Conservation (phyloP, 768 basidiomycete genomes). For the Serendipita indica region DNA sequence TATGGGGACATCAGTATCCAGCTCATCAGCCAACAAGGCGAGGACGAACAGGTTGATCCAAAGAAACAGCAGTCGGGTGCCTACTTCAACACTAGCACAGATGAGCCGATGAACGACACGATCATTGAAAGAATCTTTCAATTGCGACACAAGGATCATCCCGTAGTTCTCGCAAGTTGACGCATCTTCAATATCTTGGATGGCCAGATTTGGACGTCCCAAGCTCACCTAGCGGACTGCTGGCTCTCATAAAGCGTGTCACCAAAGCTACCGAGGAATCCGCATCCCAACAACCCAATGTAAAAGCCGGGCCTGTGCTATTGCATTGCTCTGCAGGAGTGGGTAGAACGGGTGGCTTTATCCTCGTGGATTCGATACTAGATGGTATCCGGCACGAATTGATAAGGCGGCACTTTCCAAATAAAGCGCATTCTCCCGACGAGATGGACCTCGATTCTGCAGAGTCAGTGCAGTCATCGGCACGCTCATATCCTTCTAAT, state of each 20-base stretch:
- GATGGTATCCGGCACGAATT: constrained; percentile 56
- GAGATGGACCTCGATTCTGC: constrained; percentile 21
- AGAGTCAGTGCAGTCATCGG: constrained; percentile 7
- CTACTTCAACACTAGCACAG: constrained; percentile 15
- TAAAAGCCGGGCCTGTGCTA: constrained; percentile 36
- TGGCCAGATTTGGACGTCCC: constrained; percentile 99
- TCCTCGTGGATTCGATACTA: constrained; percentile 75
- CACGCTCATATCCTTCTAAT: not conserved
- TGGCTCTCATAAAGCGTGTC: constrained; percentile 62
- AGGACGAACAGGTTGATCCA: constrained; percentile 22
- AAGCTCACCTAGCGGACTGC: constrained; percentile 57
- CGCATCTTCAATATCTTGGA: constrained; percentile 82
- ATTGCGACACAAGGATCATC: constrained; percentile 47
- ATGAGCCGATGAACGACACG: constrained; percentile 28
- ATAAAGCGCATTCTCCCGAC: constrained; percentile 8
- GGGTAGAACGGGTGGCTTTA: constrained; percentile 87
- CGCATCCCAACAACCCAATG: constrained; percentile 10
- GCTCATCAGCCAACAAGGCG: constrained; percentile 34
- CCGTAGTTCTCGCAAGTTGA: constrained; percentile 47
- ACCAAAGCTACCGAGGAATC: constrained; percentile 23
- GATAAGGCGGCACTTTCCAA: constrained; percentile 8
- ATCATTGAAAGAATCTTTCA: constrained; percentile 39
- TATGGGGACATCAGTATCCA: constrained; percentile 62
- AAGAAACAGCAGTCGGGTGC: constrained; percentile 11
- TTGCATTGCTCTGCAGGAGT: constrained; percentile 92